These are phyloP conservation scores for Buxus sempervirens DNA, from an alignment of 164 flowering plant genomes.

Conservation along the genomic window DNA sequence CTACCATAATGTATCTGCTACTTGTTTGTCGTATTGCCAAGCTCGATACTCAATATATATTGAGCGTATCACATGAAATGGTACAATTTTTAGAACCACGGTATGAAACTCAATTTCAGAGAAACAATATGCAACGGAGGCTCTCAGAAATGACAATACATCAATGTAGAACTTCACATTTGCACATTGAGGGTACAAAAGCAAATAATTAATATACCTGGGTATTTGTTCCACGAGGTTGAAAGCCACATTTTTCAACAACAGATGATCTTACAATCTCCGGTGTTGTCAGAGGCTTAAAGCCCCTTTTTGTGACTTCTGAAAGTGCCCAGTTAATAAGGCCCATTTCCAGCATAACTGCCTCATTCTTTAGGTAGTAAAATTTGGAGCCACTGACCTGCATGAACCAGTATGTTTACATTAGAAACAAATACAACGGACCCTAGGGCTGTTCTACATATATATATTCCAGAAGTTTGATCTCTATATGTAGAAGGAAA, in stretches of 20 bases:
- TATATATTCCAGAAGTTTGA: too few species aligned
- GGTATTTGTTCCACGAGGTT: conserved; percentile 92
- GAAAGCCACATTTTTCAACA: conserved; percentile 96
- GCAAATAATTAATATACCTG: conserved; percentile 47
- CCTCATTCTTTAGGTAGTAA: conserved; percentile 93
- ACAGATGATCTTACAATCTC: conserved; percentile 84
- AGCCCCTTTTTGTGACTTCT: conserved; percentile 78
- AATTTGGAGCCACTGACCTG: conserved; percentile 98
- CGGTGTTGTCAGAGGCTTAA: conserved; percentile 76
- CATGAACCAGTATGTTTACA: conserved; percentile 9
- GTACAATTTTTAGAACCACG: too few species aligned
- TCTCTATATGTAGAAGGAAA: too few species aligned
- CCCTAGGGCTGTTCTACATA: too few species aligned
- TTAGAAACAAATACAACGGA: background rate
- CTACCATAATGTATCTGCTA: too few species aligned
- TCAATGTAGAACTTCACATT: background rate
- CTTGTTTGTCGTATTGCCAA: too few species aligned
- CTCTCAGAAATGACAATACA: background rate
- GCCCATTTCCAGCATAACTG: conserved; percentile 86
- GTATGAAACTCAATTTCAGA: too few species aligned
- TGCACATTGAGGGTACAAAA: background rate
- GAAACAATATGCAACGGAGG: background rate
- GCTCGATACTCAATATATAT: too few species aligned
- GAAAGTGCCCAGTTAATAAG: conserved; percentile 90
- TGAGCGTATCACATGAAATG: too few species aligned